Percentiles rank a stretch among this genome's conserved stretches.
phyloP scores from a whole-genome alignment of 768 basidiomycete genomes.

The Gymnopilus dilepis region DNA sequence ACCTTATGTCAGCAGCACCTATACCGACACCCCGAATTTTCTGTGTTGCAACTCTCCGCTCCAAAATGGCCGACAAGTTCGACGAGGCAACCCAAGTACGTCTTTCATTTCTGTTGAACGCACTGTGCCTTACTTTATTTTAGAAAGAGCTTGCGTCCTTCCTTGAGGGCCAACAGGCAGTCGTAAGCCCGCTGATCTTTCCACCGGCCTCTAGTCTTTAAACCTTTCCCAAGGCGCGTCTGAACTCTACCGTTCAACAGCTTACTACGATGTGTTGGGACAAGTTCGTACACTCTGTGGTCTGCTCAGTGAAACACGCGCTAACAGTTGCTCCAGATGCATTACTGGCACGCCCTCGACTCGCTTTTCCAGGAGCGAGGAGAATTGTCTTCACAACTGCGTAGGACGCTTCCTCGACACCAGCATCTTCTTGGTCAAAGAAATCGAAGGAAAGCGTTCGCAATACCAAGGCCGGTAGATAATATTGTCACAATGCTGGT shows the following conservation, averaged over 20 bases:
- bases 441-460: conserved; percentile 53
- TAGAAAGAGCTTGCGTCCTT: conserved; percentile 86
- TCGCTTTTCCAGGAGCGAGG: conserved; percentile 79
- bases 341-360: conserved; percentile 79
- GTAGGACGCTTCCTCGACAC: conserved; percentile 93
- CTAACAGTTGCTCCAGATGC: conserved; percentile 55
- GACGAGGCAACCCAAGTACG: conserved; percentile 80
- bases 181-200: conserved; percentile 47
- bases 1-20: conserved; percentile 30
- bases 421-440: conserved; percentile 79
- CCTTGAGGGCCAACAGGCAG: conserved; percentile 82
- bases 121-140: background rate
- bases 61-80: conserved; percentile 61
- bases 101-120: conserved; percentile 1
- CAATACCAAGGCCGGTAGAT: conserved; percentile 22
- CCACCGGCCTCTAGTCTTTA: conserved; percentile 15
- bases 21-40: conserved; percentile 8
- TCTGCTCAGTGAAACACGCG: conserved; percentile 5
- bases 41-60: conserved; percentile 11
- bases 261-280: conserved; percentile 91
- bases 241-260: conserved; percentile 74
- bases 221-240: conserved; percentile 41
- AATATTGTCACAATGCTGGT: conserved; percentile 20
- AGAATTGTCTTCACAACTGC: conserved; percentile 85
- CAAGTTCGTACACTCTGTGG: conserved; percentile 61